Base-by-base conservation (phyloP, 2,329 filamentous ascomycete genomes). In the Cordyceps militaris region DNA sequence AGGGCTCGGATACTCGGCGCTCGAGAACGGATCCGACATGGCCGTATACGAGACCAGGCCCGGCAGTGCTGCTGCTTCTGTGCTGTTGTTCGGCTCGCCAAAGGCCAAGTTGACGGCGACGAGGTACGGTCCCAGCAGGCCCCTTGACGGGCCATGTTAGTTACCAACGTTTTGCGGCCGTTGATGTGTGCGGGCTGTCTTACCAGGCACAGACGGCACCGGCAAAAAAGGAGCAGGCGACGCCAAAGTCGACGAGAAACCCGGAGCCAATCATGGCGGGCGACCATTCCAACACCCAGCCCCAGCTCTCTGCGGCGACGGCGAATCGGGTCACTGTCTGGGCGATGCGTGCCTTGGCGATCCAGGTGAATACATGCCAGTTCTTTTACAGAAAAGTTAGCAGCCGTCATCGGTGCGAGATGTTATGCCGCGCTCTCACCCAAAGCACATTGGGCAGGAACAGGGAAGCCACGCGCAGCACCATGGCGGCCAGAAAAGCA, bases 211-310 rank as follows among this genome's bases (percentile, higher is more conserved):
- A 32, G 3, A 57, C 19, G 3, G 46, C 32, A 8, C 54, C 54
- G 4, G 34, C 34, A n/a, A 57, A 57, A 14, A 57, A 57, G 8
- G 54, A 57, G 19, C 44, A 49, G 4, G 54, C 34, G 7, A 57
- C 54, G 38, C 47, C 38, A 19, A 57, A 50, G 19, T 57, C 54
- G 14, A 57, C 54, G 21, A 57, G 47, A 11, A 57, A 57, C 0
- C 54, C 46, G 16, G 54, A 57, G 1, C 54, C 54, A 24, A 57
- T 57, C 54, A 57, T 57, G 14, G 49, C 57, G 3, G 57, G 57
- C 13, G 57, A 59, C 57, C 57, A 59, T 34, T 59, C 57, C 7
- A 59, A 21, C 14, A 59, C 42, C 57, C 57, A 59, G 9, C 57
- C 57, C 57, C 57, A 59, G 34, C 57, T 59, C 26, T 59, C 57